phyloP scores from a whole-genome alignment of 352 stramenopile species.

The Elongisporangium prolatum region DNA sequence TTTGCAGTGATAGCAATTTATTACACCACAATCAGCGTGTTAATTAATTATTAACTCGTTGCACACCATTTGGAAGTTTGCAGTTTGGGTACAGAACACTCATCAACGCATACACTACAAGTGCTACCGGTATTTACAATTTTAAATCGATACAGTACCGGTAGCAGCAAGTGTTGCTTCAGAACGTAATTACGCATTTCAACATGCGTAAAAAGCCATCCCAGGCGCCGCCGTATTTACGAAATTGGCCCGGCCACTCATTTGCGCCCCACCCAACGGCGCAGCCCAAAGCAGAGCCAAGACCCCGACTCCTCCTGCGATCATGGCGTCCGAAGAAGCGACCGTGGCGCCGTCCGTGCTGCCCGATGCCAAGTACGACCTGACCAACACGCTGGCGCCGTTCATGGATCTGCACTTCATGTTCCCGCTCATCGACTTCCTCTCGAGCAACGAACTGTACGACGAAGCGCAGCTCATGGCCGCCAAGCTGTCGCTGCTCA shows the following conservation, averaged over 20 bases:
- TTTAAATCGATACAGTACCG: too few species aligned
- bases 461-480: constrained; percentile 88
- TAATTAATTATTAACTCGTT: constrained; percentile 7
- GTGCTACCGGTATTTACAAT: neutral
- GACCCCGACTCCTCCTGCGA: neutral
- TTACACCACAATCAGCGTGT: constrained; percentile 3
- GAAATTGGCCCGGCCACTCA: constrained; percentile 22
- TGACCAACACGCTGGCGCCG: constrained; percentile 92
- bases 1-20: constrained; percentile 5
- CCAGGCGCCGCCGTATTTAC: neutral
- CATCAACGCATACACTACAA: too few species aligned
- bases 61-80: neutral
- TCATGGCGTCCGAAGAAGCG: constrained; percentile 10
- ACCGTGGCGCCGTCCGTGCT: constrained; percentile 28
- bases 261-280: constrained; percentile 19
- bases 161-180: too few species aligned
- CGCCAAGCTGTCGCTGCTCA: constrained; percentile 90
- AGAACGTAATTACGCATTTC: neutral
- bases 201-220: neutral
- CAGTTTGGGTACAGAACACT: neutral
- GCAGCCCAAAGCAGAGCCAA: neutral
- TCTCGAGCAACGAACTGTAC: constrained; percentile 89
- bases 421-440: constrained; percentile 96
- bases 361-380: constrained; percentile 85
- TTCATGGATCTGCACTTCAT: constrained; percentile 98